A percentile compares a stretch with the other conserved stretches of the same genome.
Conservation (phyloP, 257 asterid genomes). For the Coffea canephora region DNA sequence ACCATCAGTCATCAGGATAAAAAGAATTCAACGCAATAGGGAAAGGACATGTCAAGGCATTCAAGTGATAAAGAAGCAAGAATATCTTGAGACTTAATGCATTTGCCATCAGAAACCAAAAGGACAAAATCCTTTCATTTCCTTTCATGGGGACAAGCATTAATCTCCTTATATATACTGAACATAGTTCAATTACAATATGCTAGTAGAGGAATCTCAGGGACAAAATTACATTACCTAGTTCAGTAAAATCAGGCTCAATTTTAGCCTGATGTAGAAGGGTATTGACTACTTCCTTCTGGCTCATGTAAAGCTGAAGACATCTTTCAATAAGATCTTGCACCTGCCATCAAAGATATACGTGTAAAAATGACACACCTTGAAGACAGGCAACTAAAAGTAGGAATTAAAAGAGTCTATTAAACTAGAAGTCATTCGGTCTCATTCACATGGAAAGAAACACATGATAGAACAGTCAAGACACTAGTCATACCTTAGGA, state of each 20-base stretch:
- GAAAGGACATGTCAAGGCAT: not conserved
- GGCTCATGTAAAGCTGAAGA: slow-evolving; percentile 96
- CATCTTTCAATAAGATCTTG: slow-evolving; percentile 96
- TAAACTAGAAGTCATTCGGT: not conserved
- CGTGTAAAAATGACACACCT: not conserved
- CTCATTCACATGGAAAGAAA: not conserved
- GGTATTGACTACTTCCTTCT: slow-evolving; percentile 77
- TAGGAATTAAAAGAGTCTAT: not conserved
- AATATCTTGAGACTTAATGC: not conserved
- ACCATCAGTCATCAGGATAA: not conserved
- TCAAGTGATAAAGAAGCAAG: not conserved
- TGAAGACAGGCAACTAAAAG: not conserved
- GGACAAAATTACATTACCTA: slow-evolving; percentile 46
- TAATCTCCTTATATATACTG: not conserved
- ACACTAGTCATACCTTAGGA: not conserved
- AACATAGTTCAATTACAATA: not conserved
- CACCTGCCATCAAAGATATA: slow-evolving; percentile 45
- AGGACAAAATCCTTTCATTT: not conserved
- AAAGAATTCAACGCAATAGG: not conserved
- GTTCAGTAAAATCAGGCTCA: slow-evolving; percentile 94
- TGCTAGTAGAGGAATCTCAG: not conserved
- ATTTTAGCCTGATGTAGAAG: slow-evolving; percentile 78
- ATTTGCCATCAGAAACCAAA: not conserved
- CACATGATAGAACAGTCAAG: not conserved
- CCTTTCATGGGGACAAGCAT: too few relatives aligned